Evolutionary conservation across 805 yeast species (phyloP).

Genomic region (Starmerella apis): DNA sequence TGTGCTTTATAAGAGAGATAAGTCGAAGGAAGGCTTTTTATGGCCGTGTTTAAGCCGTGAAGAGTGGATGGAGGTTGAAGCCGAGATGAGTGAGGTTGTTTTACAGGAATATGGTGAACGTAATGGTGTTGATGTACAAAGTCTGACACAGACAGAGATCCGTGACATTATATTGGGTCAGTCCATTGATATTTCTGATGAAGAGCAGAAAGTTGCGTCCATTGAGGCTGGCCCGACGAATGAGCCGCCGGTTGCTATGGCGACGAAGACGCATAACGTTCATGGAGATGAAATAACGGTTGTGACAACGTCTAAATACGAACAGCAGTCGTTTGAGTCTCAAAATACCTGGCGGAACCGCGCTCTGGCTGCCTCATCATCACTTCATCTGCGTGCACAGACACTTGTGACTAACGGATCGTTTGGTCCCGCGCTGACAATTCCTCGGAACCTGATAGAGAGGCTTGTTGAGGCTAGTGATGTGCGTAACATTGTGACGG

Average conservation of each 20-base stretch:
- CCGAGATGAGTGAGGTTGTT: constrained; percentile 77
- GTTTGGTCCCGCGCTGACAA: constrained; percentile 31
- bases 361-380: constrained; percentile 64
- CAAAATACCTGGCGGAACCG: constrained; percentile 84
- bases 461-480: constrained; percentile 76
- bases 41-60: constrained; percentile 89
- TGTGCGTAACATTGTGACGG: constrained; percentile 71
- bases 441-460: constrained; percentile 72
- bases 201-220: constrained; percentile 54
- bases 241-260: constrained; percentile 53
- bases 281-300: constrained; percentile 96
- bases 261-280: constrained; percentile 73
- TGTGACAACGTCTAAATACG: constrained; percentile 82
- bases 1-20: constrained; percentile 66
- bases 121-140: constrained; percentile 72
- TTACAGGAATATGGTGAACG: constrained; percentile 74
- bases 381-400: constrained; percentile 62
- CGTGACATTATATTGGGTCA: constrained; percentile 92
- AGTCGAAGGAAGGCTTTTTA: constrained; percentile 70
- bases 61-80: constrained; percentile 86
- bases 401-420: constrained; percentile 44
- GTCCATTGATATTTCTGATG: constrained; percentile 82
- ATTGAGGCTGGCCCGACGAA: constrained; percentile 37
- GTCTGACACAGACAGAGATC: constrained; percentile 86
- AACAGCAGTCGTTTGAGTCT: constrained; percentile 71